Evolutionary conservation across 176 grass and related monocot species (phyloP).

Genomic region (Triticum urartu): DNA sequence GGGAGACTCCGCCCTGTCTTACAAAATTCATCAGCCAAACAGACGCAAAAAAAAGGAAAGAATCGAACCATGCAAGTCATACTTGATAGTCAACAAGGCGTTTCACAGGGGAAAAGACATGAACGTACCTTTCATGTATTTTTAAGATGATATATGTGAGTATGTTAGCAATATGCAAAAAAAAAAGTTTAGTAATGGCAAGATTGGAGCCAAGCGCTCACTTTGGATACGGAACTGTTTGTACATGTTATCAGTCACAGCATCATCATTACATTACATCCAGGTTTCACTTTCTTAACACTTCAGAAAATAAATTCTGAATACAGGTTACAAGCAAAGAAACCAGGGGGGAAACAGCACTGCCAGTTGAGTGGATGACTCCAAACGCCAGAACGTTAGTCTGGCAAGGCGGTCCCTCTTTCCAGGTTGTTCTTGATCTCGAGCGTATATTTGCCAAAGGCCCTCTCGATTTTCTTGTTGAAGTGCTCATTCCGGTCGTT

Average conservation of each 20-base stretch:
- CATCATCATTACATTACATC: conserved; percentile 19
- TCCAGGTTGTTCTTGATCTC: conserved; percentile 99
- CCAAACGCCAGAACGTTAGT: conserved; percentile 21
- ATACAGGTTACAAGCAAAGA: conserved; percentile 13
- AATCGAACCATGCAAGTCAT: neutral
- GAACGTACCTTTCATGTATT: neutral
- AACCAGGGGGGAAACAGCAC: neutral
- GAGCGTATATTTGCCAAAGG: conserved; percentile 93
- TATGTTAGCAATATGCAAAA: neutral
- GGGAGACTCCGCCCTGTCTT: too few relatives aligned
- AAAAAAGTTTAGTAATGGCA: neutral
- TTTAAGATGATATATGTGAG: neutral
- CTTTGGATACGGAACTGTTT: conserved; percentile 18
- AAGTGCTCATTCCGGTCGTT: conserved; percentile 97
- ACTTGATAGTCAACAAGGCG: neutral
- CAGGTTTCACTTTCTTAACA: conserved; percentile 18
- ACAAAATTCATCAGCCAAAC: neutral
- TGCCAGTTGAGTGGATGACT: neutral
- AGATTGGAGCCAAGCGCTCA: neutral
- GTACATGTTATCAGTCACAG: neutral
- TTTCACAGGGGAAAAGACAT: neutral
- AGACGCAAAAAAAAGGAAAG: neutral
- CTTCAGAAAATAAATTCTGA: neutral
- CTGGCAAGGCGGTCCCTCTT: conserved; percentile 85
- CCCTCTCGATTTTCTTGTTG: conserved; percentile 97